Evolutionary conservation across 2,329 filamentous ascomycete genomes (phyloP), one percentile per base, ranked within the genome.

Genomic region (Xylaria sp.): DNA sequence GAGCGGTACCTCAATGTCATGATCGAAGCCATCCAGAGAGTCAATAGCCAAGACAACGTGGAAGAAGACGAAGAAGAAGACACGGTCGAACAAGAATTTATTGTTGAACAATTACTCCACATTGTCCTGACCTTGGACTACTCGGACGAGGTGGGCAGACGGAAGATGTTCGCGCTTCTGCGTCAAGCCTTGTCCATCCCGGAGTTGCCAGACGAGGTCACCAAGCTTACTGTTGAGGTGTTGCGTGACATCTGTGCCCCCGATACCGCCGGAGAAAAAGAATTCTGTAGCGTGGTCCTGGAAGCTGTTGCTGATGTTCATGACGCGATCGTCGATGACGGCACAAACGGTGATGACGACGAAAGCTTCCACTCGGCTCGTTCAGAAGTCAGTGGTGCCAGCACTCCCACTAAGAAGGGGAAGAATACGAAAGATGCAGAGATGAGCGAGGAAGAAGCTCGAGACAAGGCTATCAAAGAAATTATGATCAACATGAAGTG

Each of bases 401-500:
- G 83, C 61, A 89, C 86, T 47, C 83, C 86, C 27, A 84, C 83
- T 10, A 83, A 82, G 71, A 78, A 77, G 45, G 79, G 78, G 55
- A 84, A 83, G 73, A 79, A 79, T 36, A 76, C 75, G 13, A 81
- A 78, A 54, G 78, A 77, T 13, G 73, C 78, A 17, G 83, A 84
- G 62, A 73, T 87, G 64, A 86, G 82, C 57, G 89, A 91, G 63
- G 91, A 92, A 72, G 88, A 90, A 69, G 87, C 88, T 10, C 85
- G 88, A 72, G 85, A 87, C 53, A 96, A 94, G 63, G 93, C 92
- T 1, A 89, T 97, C 71, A 90, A 89, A 71, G 94, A 97, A 80
- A 96, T 97, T 76, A 90, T 97, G 83, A 92, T 98, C 78, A 98
- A 98, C 83, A 94, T 97, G 88, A 98, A 98, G 81, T 98, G 96